These are phyloP conservation scores for Glomus cerebriforme DNA, from an alignment of 192 early-diverging fungal genomes.

Conservation along the genomic window DNA sequence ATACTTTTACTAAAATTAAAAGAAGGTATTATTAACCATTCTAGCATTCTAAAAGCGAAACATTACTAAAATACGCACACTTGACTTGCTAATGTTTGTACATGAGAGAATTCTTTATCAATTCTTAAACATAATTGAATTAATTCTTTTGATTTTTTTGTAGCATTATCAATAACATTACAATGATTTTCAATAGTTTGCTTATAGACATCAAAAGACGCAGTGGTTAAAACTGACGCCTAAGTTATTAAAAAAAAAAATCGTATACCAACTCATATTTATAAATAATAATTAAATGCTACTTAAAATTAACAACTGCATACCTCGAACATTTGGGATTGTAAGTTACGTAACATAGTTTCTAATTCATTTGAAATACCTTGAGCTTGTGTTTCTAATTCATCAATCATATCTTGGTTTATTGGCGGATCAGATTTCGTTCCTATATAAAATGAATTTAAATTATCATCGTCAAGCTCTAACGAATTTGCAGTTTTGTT, in stretches of 20 bases:
- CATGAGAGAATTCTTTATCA: constrained; percentile 10
- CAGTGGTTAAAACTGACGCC: constrained; percentile 9
- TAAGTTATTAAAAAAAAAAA: background rate
- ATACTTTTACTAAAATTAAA: constrained; percentile 4
- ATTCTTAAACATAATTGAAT: constrained; percentile 14
- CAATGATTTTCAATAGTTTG: constrained; percentile 10
- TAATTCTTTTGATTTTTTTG: constrained; percentile 2
- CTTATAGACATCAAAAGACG: constrained; percentile 19
- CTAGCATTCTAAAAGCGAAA: background rate
- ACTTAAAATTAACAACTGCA: background rate
- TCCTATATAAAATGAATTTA: background rate
- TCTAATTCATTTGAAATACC: constrained; percentile 14
- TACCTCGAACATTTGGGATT: constrained; percentile 28
- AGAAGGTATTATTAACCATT: background rate
- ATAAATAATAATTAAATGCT: background rate
- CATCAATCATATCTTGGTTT: constrained; percentile 3
- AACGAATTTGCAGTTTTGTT: background rate
- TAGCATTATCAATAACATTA: background rate
- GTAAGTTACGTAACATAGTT: constrained; percentile 20
- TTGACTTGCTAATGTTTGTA: constrained; percentile 20
- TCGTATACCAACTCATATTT: background rate
- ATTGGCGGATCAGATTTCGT: background rate
- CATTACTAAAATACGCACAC: constrained; percentile 8
- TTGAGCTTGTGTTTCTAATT: constrained; percentile 26
- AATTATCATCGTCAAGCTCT: background rate